A percentile compares a stretch with the other conserved stretches of the same genome.
These are phyloP conservation scores for Vigna nakashimae DNA, from an alignment of 306 rosid genomes.

Conservation along the genomic window DNA sequence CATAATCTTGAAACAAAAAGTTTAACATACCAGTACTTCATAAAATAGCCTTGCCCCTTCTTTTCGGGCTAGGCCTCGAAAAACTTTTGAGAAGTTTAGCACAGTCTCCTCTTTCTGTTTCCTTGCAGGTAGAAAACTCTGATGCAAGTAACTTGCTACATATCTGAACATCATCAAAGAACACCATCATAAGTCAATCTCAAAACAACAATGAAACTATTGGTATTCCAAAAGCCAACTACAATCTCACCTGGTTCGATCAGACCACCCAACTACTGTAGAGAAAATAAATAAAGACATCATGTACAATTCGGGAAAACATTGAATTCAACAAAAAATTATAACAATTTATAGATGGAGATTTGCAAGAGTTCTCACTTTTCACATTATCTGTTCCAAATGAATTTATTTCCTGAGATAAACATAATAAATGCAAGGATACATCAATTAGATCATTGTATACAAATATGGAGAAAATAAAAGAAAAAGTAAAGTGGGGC, in stretches of 20 bases:
- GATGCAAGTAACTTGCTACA: constrained; percentile 61
- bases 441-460: constrained; percentile 37
- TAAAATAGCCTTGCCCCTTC: constrained; percentile 76
- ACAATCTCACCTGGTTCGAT: constrained; percentile 70
- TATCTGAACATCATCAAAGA: constrained; percentile 57
- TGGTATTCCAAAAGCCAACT: constrained; percentile 33
- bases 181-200: constrained; percentile 32
- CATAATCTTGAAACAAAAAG: constrained; percentile 28
- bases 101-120: constrained; percentile 43
- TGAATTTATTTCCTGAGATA: constrained; percentile 59
- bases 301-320: constrained; percentile 33
- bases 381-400: constrained; percentile 46
- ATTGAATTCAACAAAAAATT: constrained; percentile 32
- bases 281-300: constrained; percentile 46
- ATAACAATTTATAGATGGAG: constrained; percentile 27
- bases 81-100: constrained; percentile 58
- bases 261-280: constrained; percentile 74
- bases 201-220: constrained; percentile 29
- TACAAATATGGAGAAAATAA: constrained; percentile 9
- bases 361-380: constrained; percentile 62
- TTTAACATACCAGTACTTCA: constrained; percentile 79
- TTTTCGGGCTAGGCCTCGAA: constrained; percentile 57
- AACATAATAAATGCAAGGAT: constrained; percentile 2
- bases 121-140: constrained; percentile 47
- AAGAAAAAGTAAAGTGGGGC: background rate